Evolutionary conservation across 495 filamentous ascomycete species (phyloP).

Genomic region (Penicillium mononematosum): DNA sequence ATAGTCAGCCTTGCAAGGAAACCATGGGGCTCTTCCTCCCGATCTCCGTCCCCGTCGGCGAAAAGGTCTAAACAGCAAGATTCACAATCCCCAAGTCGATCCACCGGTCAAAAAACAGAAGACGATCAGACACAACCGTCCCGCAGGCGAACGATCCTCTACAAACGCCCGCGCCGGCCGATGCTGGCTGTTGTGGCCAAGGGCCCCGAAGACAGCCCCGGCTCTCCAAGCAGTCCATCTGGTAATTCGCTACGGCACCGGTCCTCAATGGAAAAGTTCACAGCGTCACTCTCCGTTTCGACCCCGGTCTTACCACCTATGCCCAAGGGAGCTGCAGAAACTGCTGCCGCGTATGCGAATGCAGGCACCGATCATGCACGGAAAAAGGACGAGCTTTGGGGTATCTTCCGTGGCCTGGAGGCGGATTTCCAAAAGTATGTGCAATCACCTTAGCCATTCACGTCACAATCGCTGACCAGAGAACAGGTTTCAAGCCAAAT

Average conservation of each 20-base stretch:
- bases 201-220: slow-evolving; percentile 42
- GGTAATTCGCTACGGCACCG: slow-evolving; percentile 55
- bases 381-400: slow-evolving; percentile 88
- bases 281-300: slow-evolving; percentile 45
- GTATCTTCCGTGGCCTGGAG: slow-evolving; percentile 76
- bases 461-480: slow-evolving; percentile 16
- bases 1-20: slow-evolving; percentile 65
- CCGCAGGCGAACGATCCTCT: slow-evolving; percentile 41
- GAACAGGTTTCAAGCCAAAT: slow-evolving; percentile 68
- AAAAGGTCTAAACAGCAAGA: slow-evolving; percentile 43
- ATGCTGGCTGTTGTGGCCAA: slow-evolving; percentile 51
- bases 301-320: slow-evolving; percentile 52
- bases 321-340: slow-evolving; percentile 41
- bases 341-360: slow-evolving; percentile 35
- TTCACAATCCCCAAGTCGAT: slow-evolving; percentile 35
- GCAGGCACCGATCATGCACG: slow-evolving; percentile 46
- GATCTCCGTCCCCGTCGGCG: slow-evolving; percentile 58
- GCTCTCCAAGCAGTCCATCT: slow-evolving; percentile 45
- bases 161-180: slow-evolving; percentile 51
- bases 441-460: not conserved
- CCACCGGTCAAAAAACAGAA: slow-evolving; percentile 19
- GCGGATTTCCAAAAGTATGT: slow-evolving; percentile 74
- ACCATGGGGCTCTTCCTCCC: slow-evolving; percentile 65
- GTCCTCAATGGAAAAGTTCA: slow-evolving; percentile 59
- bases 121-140: slow-evolving; percentile 28